phyloP scores from a whole-genome alignment of 2,329 filamentous ascomycete genomes.

The Aspergillus tubingensis region DNA sequence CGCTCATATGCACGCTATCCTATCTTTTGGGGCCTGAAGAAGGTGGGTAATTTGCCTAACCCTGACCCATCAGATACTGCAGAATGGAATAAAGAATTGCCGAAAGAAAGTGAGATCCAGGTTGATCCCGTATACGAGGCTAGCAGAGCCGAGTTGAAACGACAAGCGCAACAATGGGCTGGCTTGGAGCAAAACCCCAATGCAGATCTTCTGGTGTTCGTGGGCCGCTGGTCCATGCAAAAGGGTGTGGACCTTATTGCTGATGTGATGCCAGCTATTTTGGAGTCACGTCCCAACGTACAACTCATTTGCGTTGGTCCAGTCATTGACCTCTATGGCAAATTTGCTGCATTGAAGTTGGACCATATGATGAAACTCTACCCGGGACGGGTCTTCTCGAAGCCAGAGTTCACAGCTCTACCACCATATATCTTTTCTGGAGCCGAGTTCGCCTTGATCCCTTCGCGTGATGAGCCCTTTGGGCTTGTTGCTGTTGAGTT shows the following conservation, averaged over 20 bases:
- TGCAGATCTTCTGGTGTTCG: conserved; percentile 68
- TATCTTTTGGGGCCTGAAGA: conserved; percentile 68
- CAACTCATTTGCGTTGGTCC: conserved; percentile 66
- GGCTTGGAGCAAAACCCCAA: conserved; percentile 62
- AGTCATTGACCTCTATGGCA: conserved; percentile 68
- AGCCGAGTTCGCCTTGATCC: conserved; percentile 68
- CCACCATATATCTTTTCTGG: conserved; percentile 69
- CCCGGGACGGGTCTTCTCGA: conserved; percentile 66
- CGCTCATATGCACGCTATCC: conserved; percentile 67
- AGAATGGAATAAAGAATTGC: conserved; percentile 59
- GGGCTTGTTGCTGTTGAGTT: conserved; percentile 70
- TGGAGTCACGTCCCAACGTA: conserved; percentile 61
- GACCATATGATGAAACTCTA: conserved; percentile 66
- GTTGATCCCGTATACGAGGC: conserved; percentile 60
- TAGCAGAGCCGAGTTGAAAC: conserved; percentile 55
- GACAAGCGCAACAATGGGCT: conserved; percentile 68
- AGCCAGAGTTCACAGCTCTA: conserved; percentile 66
- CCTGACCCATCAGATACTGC: conserved; percentile 66
- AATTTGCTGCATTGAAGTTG: conserved; percentile 67
- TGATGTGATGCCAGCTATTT: conserved; percentile 64
- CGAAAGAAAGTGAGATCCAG: conserved; percentile 51
- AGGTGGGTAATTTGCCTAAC: conserved; percentile 65
- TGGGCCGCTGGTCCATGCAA: conserved; percentile 69
- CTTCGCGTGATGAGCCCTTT: conserved; percentile 69
- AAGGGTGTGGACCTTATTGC: conserved; percentile 70